These are phyloP conservation scores for Pueraria montana DNA, from an alignment of 306 rosid species.

Conservation along the genomic window DNA sequence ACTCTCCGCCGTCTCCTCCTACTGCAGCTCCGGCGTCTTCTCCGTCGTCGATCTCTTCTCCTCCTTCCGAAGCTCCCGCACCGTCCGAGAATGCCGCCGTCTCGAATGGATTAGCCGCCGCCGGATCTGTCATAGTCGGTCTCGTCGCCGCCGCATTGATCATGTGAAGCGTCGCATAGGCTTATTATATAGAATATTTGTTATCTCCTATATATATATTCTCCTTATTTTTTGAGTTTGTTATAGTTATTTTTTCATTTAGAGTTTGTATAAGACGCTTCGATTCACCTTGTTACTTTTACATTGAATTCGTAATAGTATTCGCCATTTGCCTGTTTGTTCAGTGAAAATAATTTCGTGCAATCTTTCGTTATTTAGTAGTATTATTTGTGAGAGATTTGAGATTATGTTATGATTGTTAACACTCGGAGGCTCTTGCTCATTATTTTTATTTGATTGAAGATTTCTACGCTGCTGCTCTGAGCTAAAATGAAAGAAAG, in stretches of 20 bases:
- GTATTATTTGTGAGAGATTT: too few relatives aligned
- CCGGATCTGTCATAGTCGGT: slow-evolving; percentile 47
- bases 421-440: too few relatives aligned
- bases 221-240: not conserved
- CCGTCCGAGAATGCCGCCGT: slow-evolving; percentile 44
- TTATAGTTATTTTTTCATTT: not conserved
- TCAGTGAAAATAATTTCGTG: not conserved
- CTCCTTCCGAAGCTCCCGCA: slow-evolving; percentile 51
- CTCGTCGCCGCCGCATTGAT: slow-evolving; percentile 48
- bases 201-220: too few relatives aligned
- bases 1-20: slow-evolving; percentile 50
- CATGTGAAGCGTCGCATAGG: slow-evolving; percentile 42
- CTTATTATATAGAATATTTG: not conserved
- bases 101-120: slow-evolving; percentile 24
- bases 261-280: not conserved
- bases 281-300: too few relatives aligned
- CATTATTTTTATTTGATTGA: too few relatives aligned
- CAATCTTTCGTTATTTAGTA: too few relatives aligned
- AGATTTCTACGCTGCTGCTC: too few relatives aligned
- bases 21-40: slow-evolving; percentile 39
- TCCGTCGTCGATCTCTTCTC: slow-evolving; percentile 41
- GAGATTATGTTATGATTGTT: too few relatives aligned
- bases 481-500: too few relatives aligned
- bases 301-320: not conserved
- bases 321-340: not conserved